phyloP scores from a whole-genome alignment of 768 basidiomycete genomes.

The Infundibulicybe gibba region DNA sequence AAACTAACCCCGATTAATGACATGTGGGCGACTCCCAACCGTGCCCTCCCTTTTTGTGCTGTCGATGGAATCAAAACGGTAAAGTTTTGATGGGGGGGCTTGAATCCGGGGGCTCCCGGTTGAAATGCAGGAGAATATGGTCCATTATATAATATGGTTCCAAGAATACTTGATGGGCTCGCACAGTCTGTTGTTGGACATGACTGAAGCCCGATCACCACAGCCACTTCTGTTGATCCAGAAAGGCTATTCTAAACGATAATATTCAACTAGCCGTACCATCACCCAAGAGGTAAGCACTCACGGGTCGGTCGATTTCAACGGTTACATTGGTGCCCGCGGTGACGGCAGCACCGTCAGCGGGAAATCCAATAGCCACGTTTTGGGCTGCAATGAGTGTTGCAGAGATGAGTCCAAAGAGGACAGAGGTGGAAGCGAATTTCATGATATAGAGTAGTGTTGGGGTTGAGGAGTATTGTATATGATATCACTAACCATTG shows the following conservation, averaged over 20 bases:
- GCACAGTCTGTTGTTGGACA: not conserved
- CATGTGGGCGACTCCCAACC: not conserved
- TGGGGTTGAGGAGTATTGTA: too few relatives aligned
- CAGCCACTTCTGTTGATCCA: not conserved
- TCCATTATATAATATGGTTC: constrained; percentile 24
- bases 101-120: not conserved
- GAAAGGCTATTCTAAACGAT: not conserved
- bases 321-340: constrained; percentile 26
- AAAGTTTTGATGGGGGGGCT: not conserved
- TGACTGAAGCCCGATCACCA: not conserved
- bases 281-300: constrained; percentile 3
- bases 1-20: not conserved
- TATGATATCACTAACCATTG: too few relatives aligned
- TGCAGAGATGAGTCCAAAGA: constrained; percentile 13
- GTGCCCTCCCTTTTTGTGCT: not conserved
- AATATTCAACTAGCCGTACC: not conserved
- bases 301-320: constrained; percentile 26
- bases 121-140: constrained; percentile 19
- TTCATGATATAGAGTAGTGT: constrained; percentile 2
- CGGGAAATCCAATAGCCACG: constrained; percentile 25
- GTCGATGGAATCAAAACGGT: not conserved
- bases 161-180: constrained; percentile 14
- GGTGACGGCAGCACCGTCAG: constrained; percentile 12
- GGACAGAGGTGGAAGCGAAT: not conserved
- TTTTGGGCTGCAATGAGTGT: constrained; percentile 21